Evolutionary conservation across 192 early-diverging fungal genomes (phyloP), one percentile per base, ranked within the genome.

Genomic region (Umbelopsis vinacea): DNA sequence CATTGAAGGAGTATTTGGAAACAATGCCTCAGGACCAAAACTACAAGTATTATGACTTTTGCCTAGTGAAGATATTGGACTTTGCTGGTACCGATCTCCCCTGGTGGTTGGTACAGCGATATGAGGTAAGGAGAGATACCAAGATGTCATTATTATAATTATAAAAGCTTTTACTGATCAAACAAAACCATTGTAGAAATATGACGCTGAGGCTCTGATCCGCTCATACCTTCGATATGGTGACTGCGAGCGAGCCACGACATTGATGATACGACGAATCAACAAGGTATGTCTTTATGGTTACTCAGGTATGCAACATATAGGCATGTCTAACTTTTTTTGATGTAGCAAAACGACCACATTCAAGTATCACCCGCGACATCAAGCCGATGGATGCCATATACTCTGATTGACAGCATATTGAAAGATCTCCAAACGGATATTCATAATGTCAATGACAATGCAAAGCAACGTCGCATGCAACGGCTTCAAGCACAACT

Each of bases 141-240:
- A 37, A 37, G 4, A 37, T 37, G 26, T 4, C 15, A 19, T 37
- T 26, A 29, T 55, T 40, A 3, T 43, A 1, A 6, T 12, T 43
- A 1, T 7, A 43, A 43, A 11, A 6, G 8, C 11, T n/a, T 21
- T 50, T 17, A 50, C 3, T 63, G 29, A 15, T 6, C 6, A 43
- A 43, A n/a, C n/a, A n/a, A 43, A 11, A 12, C 12, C 15, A 37
- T 37, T 63, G 8, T 63, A 63, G 57, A 29, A 63, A 63, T 35
- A 63, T 37, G 57, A 63, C 33, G 11, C 57, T 14, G 57, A 63
- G 15, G 57, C 57, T 19, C 35, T 63, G 33, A 63, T 63, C 14
- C 57, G 57, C 26, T 22, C 57, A 63, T 63, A 63, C n/a, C 57
- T 63, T 63, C 57, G 57, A 29, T 63, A 38, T 37, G 57, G 57